phyloP scores from a whole-genome alignment of 371 early-diverging fungal genomes.

The Paramicrosporidium saccamoebae region DNA sequence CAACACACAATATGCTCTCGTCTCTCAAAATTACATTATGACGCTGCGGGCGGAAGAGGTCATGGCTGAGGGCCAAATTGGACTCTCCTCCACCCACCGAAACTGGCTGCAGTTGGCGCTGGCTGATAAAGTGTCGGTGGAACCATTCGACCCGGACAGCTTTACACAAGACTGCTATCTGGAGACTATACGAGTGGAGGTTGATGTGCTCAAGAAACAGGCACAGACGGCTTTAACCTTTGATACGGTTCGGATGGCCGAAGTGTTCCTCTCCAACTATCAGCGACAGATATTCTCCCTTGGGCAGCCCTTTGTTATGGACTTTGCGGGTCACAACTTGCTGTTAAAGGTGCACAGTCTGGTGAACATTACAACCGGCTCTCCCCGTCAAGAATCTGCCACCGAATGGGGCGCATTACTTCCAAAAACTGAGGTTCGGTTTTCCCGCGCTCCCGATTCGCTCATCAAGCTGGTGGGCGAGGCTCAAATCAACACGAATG shows the following conservation, averaged over 20 bases:
- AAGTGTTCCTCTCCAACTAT: conserved; percentile 21
- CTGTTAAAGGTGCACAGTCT: conserved; percentile 7
- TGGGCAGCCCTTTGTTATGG: conserved; percentile 34
- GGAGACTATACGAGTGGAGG: too few species aligned
- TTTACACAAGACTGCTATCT: too few species aligned
- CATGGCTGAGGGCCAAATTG: too few species aligned
- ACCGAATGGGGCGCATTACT: conserved; percentile 22
- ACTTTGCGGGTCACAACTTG: conserved; percentile 38
- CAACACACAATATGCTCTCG: too few species aligned
- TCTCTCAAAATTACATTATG: too few species aligned
- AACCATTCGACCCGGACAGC: too few species aligned
- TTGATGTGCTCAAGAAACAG: too few species aligned
- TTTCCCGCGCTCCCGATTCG: conserved; percentile 29
- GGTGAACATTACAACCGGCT: background rate
- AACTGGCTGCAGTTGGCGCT: too few species aligned
- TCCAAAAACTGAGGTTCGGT: conserved; percentile 22
- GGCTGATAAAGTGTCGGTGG: too few species aligned
- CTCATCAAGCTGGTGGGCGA: conserved; percentile 27
- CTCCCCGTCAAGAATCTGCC: conserved; percentile 2
- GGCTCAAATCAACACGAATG: conserved; percentile 5
- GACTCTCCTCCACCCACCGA: too few species aligned
- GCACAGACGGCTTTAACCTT: conserved; percentile 3
- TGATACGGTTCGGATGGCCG: conserved; percentile 19
- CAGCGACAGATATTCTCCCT: conserved; percentile 31
- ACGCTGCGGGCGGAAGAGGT: too few species aligned